Evolutionary conservation across 2,329 filamentous ascomycete species (phyloP), one percentile per base, ranked within the genome.

Genomic region (Amauroascus verrucosus): DNA sequence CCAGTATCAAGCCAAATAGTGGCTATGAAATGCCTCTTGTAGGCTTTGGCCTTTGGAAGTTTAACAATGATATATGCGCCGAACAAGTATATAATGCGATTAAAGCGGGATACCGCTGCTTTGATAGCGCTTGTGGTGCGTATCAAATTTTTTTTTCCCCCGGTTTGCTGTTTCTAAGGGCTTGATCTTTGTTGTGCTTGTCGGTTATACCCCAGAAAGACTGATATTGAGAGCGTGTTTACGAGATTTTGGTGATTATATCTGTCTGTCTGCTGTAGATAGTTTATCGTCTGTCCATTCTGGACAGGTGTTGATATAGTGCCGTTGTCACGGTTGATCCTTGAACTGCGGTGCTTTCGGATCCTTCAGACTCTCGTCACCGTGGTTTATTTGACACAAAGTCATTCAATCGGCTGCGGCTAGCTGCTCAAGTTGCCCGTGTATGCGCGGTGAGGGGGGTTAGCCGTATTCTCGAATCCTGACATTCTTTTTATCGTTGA

Each of bases 71-170:
- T 51, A 82, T 80, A 53, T 83, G 80, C 65, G 82, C 86, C 63
- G 85, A 91, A 63, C 81, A 80, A 56, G 82, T 91, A 61, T 91
- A 91, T 77, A 83, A 89, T 58, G 76, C 76, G 57, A 81, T 82
- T 65, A 80, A 81, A 67, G 71, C 75, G 26, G 79, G 79, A 44
- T 82, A 82, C 68, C 73, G 79, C 58, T 71, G 79, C 33, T 80
- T 83, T 55, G 79, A 82, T 59, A 79, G 79, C 55, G 79, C 79
- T 54, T 80, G 76, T 63, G 77, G 75, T 78, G 70, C 47, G 67
- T 62, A 43, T 22, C n/a, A 2, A 30, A 43, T 48, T 7, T 46
- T 38, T 46, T 33, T 48, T 38, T 46, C 22, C 38, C 38, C 32
- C 6, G 18, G 9, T 33, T 16, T 26, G 2, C 24, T n/a, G n/a